Conservation (phyloP, 768 basidiomycete species). For the Suillus lakei region DNA sequence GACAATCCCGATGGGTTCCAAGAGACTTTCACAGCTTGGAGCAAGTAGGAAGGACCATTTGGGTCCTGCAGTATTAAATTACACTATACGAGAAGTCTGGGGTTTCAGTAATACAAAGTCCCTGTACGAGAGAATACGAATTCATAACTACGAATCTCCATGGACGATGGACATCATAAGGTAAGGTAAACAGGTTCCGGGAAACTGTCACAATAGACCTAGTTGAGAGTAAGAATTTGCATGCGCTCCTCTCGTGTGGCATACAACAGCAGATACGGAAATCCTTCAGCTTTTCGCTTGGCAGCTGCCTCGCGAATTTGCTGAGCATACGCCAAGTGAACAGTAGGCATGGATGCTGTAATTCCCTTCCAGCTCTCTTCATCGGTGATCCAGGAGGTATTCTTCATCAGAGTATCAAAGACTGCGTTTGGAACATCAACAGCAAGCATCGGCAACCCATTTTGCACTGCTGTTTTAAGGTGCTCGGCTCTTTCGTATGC, state of each 20-base stretch:
- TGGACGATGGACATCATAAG: not conserved
- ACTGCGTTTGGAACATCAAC: conserved; percentile 65
- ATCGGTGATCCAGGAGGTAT: conserved; percentile 67
- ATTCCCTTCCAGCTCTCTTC: conserved; percentile 78
- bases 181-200: not conserved
- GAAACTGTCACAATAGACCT: not conserved
- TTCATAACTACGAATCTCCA: not conserved
- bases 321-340: conserved; percentile 63
- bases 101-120: not conserved
- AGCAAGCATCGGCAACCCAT: conserved; percentile 69
- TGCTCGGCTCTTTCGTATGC: conserved; percentile 67
- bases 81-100: not conserved
- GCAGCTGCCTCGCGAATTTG: conserved; percentile 70
- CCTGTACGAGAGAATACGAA: not conserved
- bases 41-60: not conserved
- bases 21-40: conserved; percentile 44
- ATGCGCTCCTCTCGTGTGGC: conserved; percentile 72
- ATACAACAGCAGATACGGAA: conserved; percentile 65
- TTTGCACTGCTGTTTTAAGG: conserved; percentile 62
- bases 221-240: conserved; percentile 55
- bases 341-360: conserved; percentile 55
- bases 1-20: conserved; percentile 50
- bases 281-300: conserved; percentile 67
- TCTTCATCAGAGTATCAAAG: conserved; percentile 67
- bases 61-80: not conserved